Conservation (phyloP, 106 monocot genomes). For the Acorus gramineus region DNA sequence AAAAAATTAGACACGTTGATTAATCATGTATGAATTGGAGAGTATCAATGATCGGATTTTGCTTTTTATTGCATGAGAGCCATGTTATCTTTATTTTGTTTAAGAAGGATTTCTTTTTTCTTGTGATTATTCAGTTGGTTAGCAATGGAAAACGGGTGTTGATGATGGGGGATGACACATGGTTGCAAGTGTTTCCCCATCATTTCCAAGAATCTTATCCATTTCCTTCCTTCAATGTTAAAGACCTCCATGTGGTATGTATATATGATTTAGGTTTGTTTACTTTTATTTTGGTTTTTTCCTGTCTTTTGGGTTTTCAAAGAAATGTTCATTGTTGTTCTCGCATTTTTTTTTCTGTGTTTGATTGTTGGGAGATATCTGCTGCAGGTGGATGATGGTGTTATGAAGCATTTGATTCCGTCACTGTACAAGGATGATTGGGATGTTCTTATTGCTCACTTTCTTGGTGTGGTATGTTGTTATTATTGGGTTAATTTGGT, state of each 20-base stretch:
- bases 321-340: not conserved
- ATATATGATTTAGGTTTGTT: not conserved
- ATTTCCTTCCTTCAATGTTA: constrained; percentile 98
- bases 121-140: constrained; percentile 33
- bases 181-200: constrained; percentile 85
- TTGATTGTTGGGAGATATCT: constrained; percentile 3
- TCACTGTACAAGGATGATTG: constrained; percentile 78
- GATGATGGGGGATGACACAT: constrained; percentile 99
- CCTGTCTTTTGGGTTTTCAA: not conserved
- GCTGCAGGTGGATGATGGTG: constrained; percentile 76
- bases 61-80: not conserved
- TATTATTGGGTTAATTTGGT: not conserved
- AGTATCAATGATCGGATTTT: constrained; percentile 1
- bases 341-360: not conserved
- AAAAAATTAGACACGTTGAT: not conserved
- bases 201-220: constrained; percentile 68
- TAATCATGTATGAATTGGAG: not conserved
- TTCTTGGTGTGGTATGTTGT: constrained; percentile 88
- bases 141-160: constrained; percentile 83
- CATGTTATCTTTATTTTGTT: constrained; percentile 5
- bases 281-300: not conserved
- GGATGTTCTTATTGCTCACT: constrained; percentile 98
- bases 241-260: constrained; percentile 92
- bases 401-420: constrained; percentile 67
- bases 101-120: not conserved